These are phyloP conservation scores for Schwanniomyces yamadae DNA, from an alignment of 805 yeast genomes.

Conservation along the genomic window DNA sequence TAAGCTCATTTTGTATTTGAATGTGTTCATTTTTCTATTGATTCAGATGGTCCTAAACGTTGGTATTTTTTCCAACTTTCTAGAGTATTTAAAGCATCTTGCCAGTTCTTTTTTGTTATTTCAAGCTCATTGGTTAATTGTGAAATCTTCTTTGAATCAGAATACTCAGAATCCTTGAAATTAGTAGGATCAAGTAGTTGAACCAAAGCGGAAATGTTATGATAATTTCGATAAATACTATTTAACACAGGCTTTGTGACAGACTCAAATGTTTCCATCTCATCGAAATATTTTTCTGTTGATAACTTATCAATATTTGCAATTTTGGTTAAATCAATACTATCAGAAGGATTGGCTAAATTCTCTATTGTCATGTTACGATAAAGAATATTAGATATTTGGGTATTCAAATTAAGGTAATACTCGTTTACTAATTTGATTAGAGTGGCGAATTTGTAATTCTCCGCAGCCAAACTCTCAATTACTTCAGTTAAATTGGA, in stretches of 20 bases:
- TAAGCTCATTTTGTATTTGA: not conserved
- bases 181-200: slow-evolving; percentile 11
- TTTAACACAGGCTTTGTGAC: slow-evolving; percentile 34
- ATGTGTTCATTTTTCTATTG: not conserved
- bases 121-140: slow-evolving; percentile 33
- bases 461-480: slow-evolving; percentile 36
- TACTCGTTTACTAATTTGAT: slow-evolving; percentile 28
- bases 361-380: slow-evolving; percentile 6
- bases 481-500: slow-evolving; percentile 33
- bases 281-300: slow-evolving; percentile 20
- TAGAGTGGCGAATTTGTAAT: slow-evolving; percentile 34
- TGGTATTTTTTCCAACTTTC: slow-evolving; percentile 37
- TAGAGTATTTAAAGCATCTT: slow-evolving; percentile 36
- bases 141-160: slow-evolving; percentile 14
- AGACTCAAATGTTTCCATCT: slow-evolving; percentile 36
- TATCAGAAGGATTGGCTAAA: slow-evolving; percentile 33
- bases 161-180: slow-evolving; percentile 8
- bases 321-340: slow-evolving; percentile 24
- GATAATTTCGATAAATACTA: slow-evolving; percentile 34
- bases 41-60: not conserved
- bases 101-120: slow-evolving; percentile 34
- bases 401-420: slow-evolving; percentile 24
- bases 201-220: slow-evolving; percentile 20
- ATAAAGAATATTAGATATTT: slow-evolving; percentile 19
- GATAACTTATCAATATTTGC: slow-evolving; percentile 11